phyloP scores from a whole-genome alignment of 2,329 filamentous ascomycete genomes.

The Hirsutella thompsonii region DNA sequence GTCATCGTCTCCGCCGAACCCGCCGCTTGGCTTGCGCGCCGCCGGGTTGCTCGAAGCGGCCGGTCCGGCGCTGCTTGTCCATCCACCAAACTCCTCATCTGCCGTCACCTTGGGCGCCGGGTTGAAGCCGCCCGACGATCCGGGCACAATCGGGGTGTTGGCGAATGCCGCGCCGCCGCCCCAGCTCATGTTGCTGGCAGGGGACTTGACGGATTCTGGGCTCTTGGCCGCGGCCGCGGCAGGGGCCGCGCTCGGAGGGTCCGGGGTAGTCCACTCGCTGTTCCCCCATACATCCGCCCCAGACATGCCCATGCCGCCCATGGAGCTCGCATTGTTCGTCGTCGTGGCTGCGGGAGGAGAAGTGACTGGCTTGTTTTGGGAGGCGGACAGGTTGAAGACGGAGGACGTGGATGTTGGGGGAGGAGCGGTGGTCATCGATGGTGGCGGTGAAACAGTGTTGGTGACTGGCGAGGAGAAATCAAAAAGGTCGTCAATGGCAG shows the following conservation, averaged over 20 bases:
- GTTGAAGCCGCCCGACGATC: conserved; percentile 52
- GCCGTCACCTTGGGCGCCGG: conserved; percentile 58
- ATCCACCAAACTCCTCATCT: conserved; percentile 93
- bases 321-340: conserved; percentile 19
- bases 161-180: conserved; percentile 38
- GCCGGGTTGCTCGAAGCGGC: conserved; percentile 24
- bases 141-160: conserved; percentile 46
- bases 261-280: conserved; percentile 67
- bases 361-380: conserved; percentile 30
- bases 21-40: conserved; percentile 40
- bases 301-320: conserved; percentile 27
- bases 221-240: conserved; percentile 34
- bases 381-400: conserved; percentile 68
- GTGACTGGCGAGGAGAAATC: conserved; percentile 51
- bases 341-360: conserved; percentile 24
- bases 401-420: conserved; percentile 36
- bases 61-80: conserved; percentile 58
- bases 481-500: conserved; percentile 67
- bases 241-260: conserved; percentile 26
- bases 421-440: conserved; percentile 20
- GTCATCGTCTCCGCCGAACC: conserved; percentile 63
- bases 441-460: conserved; percentile 27
- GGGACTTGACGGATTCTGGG: conserved; percentile 30
- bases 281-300: conserved; percentile 70
- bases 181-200: conserved; percentile 51